Evolutionary conservation across 2,329 filamentous ascomycete species (phyloP).

Genomic region (Dryadomyces quercus-mongolicae): DNA sequence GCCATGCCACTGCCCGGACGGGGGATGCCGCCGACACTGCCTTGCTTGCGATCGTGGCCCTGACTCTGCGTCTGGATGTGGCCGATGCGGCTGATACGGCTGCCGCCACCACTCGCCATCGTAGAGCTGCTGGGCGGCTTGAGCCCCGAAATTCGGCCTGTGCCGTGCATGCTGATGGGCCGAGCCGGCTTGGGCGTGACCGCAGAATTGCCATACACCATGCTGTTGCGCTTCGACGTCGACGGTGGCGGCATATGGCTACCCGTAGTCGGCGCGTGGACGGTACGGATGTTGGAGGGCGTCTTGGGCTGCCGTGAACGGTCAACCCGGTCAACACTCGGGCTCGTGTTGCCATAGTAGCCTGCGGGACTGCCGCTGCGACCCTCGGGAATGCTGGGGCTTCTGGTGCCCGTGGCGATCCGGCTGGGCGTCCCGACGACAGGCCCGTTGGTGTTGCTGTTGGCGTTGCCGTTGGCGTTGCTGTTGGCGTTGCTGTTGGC

Average conservation of each 20-base stretch:
- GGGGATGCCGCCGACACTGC: slow-evolving; percentile 27
- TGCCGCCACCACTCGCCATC: slow-evolving; percentile 13
- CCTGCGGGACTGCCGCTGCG: not conserved
- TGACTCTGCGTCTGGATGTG: slow-evolving; percentile 14
- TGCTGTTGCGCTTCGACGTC: slow-evolving; percentile 11
- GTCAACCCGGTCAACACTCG: not conserved
- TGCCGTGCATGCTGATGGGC: slow-evolving; percentile 12
- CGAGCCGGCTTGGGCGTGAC: slow-evolving; percentile 13
- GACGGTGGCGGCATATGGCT: slow-evolving; percentile 9
- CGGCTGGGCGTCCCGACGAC: not conserved
- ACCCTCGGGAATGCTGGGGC: not conserved
- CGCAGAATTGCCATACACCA: slow-evolving; percentile 13
- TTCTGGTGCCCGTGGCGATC: not conserved
- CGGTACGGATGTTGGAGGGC: slow-evolving; percentile 6
- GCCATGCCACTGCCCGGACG: slow-evolving; percentile 36
- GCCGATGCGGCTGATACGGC: slow-evolving; percentile 30
- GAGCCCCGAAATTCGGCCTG: slow-evolving; percentile 34
- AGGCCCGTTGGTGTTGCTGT: not conserved
- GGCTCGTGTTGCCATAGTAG: not conserved
- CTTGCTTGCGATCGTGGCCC: slow-evolving; percentile 33
- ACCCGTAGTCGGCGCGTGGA: slow-evolving; percentile 7
- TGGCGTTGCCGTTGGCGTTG: not conserved
- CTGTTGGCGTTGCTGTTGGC: too few species aligned
- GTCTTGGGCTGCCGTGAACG: not conserved
- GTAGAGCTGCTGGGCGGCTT: slow-evolving; percentile 41